These are phyloP conservation scores for Saturnispora dispora DNA, from an alignment of 805 yeast genomes.

Conservation along the genomic window DNA sequence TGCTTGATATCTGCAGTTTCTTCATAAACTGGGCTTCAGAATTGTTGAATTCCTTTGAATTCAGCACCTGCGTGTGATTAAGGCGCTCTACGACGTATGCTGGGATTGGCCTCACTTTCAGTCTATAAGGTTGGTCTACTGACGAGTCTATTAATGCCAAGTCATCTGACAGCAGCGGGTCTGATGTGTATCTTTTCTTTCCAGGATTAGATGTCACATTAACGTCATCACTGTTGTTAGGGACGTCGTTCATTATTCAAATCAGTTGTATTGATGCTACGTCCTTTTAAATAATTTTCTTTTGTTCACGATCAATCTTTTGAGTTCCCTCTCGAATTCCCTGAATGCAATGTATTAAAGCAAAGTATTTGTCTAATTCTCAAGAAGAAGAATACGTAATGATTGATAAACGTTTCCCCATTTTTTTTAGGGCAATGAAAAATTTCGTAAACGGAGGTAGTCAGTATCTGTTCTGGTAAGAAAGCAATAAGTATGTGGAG, in stretches of 20 bases:
- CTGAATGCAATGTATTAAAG: not conserved
- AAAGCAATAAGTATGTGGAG: not conserved
- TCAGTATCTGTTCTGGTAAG: not conserved
- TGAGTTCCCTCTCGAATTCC: too few species aligned
- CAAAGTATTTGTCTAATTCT: not conserved
- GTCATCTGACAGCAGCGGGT: not conserved
- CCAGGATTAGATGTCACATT: not conserved
- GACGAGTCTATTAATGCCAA: not conserved
- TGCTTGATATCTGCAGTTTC: not conserved
- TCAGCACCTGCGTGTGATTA: not conserved
- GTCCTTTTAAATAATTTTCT: too few species aligned
- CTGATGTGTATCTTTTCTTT: not conserved
- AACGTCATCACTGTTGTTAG: not conserved
- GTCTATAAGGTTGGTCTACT: not conserved
- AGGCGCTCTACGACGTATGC: conserved; percentile 16
- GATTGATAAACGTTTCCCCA: not conserved
- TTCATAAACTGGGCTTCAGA: not conserved
- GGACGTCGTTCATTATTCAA: not conserved
- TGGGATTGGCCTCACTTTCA: conserved; percentile 7
- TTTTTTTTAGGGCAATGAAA: not conserved
- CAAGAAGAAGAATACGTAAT: not conserved
- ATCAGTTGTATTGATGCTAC: not conserved
- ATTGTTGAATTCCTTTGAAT: not conserved
- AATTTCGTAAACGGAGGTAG: not conserved
- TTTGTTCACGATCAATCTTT: too few species aligned